Percentiles rank a stretch among this genome's conserved stretches.
These are phyloP conservation scores for Takashimella tepidaria DNA, from an alignment of 1,284 basidiomycete species.

Conservation along the genomic window DNA sequence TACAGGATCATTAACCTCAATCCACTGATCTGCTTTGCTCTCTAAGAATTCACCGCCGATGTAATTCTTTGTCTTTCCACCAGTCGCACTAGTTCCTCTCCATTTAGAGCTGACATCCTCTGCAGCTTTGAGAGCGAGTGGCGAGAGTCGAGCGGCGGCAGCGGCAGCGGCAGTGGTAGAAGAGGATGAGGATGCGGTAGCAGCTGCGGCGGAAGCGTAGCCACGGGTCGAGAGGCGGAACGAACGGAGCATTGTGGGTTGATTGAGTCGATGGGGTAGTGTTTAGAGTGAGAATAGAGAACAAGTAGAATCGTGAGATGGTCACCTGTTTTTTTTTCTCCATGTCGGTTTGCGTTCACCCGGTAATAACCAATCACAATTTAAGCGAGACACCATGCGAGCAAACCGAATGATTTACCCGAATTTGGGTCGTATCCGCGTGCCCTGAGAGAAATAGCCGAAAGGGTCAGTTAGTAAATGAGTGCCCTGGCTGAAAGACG, in stretches of 20 bases:
- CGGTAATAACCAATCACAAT: too few species aligned
- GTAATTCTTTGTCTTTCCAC: constrained; percentile 81
- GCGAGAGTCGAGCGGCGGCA: constrained; percentile 18
- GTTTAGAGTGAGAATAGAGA: constrained; percentile 3
- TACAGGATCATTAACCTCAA: constrained; percentile 83
- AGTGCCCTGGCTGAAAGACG: too few species aligned
- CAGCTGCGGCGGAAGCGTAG: constrained; percentile 25
- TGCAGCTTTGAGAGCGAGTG: constrained; percentile 32
- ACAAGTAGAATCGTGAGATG: neutral
- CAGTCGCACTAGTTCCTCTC: constrained; percentile 77
- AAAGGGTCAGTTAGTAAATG: too few species aligned
- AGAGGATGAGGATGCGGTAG: constrained; percentile 4
- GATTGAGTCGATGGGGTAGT: neutral
- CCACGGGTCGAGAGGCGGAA: constrained; percentile 13
- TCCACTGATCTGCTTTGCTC: constrained; percentile 69
- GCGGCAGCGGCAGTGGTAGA: constrained; percentile 6
- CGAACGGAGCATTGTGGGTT: constrained; percentile 16
- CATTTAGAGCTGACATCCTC: constrained; percentile 51
- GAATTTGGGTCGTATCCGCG: too few species aligned
- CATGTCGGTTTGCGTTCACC: too few species aligned
- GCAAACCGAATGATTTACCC: too few species aligned
- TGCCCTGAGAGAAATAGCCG: too few species aligned
- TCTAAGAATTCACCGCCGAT: constrained; percentile 77
- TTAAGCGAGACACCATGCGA: too few species aligned
- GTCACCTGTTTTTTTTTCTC: too few species aligned